Conservation (phyloP, 345 rosid species). For the Trapa bicornis region DNA sequence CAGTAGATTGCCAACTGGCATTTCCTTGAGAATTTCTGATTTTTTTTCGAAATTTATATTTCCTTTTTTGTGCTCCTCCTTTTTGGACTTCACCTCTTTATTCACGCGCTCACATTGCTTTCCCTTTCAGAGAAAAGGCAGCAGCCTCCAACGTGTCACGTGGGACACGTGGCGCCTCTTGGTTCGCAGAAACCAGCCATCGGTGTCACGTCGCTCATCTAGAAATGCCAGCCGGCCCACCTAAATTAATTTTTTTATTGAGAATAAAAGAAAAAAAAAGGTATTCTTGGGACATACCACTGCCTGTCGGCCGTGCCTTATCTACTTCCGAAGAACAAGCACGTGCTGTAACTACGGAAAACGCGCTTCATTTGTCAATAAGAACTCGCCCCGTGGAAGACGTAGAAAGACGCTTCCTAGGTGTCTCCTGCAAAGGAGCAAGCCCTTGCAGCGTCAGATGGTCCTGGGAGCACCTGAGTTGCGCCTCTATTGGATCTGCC, state of each 20-base stretch:
- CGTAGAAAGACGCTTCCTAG: background rate
- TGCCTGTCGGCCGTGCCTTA: background rate
- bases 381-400: background rate
- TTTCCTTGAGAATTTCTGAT: constrained; percentile 2
- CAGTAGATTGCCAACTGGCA: constrained; percentile 49
- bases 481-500: background rate
- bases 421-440: background rate
- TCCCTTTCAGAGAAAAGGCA: background rate
- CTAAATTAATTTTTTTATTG: no score
- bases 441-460: background rate
- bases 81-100: constrained; percentile 1
- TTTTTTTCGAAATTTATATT: background rate
- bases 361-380: background rate
- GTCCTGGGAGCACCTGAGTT: constrained; percentile 1
- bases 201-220: background rate
- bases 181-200: no score
- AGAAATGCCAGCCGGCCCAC: background rate
- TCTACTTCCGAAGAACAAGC: background rate
- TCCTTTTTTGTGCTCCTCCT: background rate
- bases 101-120: constrained; percentile 1
- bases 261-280: no score
- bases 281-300: no score
- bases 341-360: background rate
- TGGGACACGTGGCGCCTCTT: background rate
- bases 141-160: background rate